Conservation (phyloP, 2,329 filamentous ascomycete genomes). For the Leptographium radiaticola region DNA sequence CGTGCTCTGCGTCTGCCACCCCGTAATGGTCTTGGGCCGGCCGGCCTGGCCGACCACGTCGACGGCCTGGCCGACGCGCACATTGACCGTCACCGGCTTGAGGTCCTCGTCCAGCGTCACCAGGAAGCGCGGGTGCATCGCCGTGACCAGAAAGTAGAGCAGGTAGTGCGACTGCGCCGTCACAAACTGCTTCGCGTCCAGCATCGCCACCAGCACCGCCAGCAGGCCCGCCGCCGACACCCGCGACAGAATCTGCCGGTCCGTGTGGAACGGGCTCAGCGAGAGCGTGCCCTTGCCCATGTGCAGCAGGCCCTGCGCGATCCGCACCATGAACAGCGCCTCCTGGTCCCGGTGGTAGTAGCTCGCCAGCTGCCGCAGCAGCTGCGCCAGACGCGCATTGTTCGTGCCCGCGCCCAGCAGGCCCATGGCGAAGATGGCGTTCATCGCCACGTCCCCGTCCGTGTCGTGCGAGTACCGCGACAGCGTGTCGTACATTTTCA, state of each 20-base stretch:
- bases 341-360: slow-evolving; percentile 98
- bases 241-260: slow-evolving; percentile 85
- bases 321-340: slow-evolving; percentile 96
- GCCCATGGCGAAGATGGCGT: slow-evolving; percentile 98
- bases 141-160: slow-evolving; percentile 91
- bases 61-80: slow-evolving; percentile 93
- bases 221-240: slow-evolving; percentile 84
- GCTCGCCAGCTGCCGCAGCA: slow-evolving; percentile 85
- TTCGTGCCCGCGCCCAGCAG: slow-evolving; percentile 93
- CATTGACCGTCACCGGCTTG: slow-evolving; percentile 87
- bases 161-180: slow-evolving; percentile 68
- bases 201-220: slow-evolving; percentile 81
- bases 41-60: slow-evolving; percentile 96
- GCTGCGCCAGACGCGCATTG: slow-evolving; percentile 89
- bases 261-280: slow-evolving; percentile 97
- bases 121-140: slow-evolving; percentile 93
- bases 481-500: slow-evolving; percentile 98
- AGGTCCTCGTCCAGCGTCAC: slow-evolving; percentile 92
- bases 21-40: slow-evolving; percentile 95
- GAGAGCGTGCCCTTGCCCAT: slow-evolving; percentile 98
- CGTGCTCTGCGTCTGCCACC: slow-evolving; percentile 99
- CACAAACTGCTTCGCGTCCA: slow-evolving; percentile 82
- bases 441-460: slow-evolving; percentile 94
- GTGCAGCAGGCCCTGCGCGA: slow-evolving; percentile 91
- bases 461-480: slow-evolving; percentile 98